Evolutionary conservation across 306 rosid species (phyloP), one percentile per base, ranked within the genome.

Genomic region (Quercus robur): DNA sequence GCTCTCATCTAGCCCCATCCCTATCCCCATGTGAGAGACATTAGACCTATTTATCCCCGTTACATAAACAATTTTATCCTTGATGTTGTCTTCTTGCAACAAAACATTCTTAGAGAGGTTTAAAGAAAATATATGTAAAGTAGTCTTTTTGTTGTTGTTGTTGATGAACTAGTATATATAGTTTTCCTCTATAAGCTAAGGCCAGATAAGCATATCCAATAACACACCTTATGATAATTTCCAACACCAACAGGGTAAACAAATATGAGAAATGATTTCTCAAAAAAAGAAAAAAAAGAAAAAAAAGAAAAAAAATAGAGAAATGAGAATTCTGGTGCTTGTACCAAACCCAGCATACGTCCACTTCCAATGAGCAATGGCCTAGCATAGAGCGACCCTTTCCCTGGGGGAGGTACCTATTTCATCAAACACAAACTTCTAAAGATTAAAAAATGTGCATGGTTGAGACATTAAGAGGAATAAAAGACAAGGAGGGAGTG

Each of bases 331-430:
- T 89, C 94, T 13, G 86, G 84, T 70, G 92, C 84, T 4, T 91
- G 91, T 19, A 61, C 81, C 56, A 85, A 0, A 5, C 92, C 90
- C 20, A 88, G 73, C 54, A 52, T 30, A 14, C 83, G 10, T 57
- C 92, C 94, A 82, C 88, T 88, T 84, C 91, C 97, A 31, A 91
- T 84, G 4, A 91, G 88, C 89, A 91, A 75, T n/a, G 97, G 97
- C 84, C 97, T 85, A 26, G 88, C 2, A 62, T 89, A 88, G 10
- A 91, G 70, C 33, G 92, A 51, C 41, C 92, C 94, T 88, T 74
- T 91, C 28, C 92, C 94, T 33, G 76, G 33, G 26, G 97, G 94
- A 56, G 97, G 92, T 21, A 88, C 85, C 94, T 91, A 78, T 67
- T 78, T 61, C 81, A 75, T 72, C 23, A 73, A 77, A 54, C 61